These are phyloP conservation scores for Fusarium sp. DNA, from an alignment of 2,329 filamentous ascomycete genomes.

Conservation along the genomic window DNA sequence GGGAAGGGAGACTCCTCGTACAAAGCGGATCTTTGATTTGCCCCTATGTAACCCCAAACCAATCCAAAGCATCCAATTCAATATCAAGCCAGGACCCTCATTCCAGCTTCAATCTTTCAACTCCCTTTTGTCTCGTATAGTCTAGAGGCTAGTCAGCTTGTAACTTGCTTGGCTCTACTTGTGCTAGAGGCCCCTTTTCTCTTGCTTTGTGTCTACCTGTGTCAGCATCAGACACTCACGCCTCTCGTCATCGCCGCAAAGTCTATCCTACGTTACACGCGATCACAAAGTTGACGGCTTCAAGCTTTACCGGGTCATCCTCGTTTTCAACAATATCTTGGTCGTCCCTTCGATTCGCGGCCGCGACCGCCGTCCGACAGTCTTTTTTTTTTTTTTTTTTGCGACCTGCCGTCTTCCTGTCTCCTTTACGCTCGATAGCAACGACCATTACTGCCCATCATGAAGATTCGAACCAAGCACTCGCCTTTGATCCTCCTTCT, in stretches of 20 bases:
- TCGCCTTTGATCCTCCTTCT: constrained; percentile 73
- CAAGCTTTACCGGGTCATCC: constrained; percentile 12
- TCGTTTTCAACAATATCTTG: constrained; percentile 8
- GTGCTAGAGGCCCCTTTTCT: constrained; percentile 1
- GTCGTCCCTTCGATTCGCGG: constrained; percentile 20
- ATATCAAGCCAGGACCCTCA: constrained; percentile 35
- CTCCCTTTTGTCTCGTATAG: constrained; percentile 36
- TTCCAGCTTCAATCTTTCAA: constrained; percentile 35
- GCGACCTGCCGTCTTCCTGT: constrained; percentile 17
- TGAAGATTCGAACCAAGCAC: constrained; percentile 71
- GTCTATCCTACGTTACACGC: constrained; percentile 43
- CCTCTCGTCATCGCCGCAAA: constrained; percentile 23
- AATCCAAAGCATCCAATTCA: constrained; percentile 36
- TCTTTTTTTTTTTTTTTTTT: constrained; percentile 12
- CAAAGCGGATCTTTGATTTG: constrained; percentile 37
- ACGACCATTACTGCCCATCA: constrained; percentile 54
- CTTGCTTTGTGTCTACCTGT: constrained; percentile 14
- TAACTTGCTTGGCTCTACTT: constrained; percentile 9
- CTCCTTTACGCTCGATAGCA: constrained; percentile 1
- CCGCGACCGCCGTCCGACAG: constrained; percentile 24
- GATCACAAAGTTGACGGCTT: constrained; percentile 30
- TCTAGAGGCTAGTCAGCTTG: constrained; percentile 17
- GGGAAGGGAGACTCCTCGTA: constrained; percentile 33
- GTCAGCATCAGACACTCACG: constrained; percentile 29
- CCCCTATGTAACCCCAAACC: constrained; percentile 44